A percentile compares a stretch with the other conserved stretches of the same genome.
Conservation (phyloP, 129 eudicot species). For the Gnaphalium uliginosum region DNA sequence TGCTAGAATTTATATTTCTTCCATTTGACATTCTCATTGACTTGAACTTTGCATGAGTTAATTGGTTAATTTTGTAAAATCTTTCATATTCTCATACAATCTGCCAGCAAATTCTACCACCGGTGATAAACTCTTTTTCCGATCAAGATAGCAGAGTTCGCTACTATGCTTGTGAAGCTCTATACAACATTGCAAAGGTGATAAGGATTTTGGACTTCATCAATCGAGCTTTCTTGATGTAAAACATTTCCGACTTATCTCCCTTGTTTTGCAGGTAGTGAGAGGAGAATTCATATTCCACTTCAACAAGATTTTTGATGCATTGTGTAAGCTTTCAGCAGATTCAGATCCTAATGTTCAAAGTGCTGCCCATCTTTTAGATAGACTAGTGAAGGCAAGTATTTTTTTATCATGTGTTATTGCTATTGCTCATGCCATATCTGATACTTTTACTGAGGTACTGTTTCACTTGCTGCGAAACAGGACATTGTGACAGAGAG, state of each 20-base stretch:
- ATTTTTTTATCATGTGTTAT: conserved; percentile 4
- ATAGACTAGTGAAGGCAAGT: conserved; percentile 85
- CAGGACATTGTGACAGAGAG: conserved; percentile 97
- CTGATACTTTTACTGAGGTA: conserved; percentile 22
- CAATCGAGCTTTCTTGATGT: conserved; percentile 9
- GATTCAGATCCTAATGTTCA: conserved; percentile 98
- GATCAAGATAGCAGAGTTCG: conserved; percentile 98
- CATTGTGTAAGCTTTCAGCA: conserved; percentile 93
- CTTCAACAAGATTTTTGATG: conserved; percentile 96
- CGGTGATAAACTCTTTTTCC: conserved; percentile 81
- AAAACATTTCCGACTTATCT: conserved; percentile 27
- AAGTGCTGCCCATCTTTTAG: conserved; percentile 98
- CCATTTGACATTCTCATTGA: conserved; percentile 4
- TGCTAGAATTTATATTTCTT: conserved; percentile 6
- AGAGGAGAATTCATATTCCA: conserved; percentile 92
- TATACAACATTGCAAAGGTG: conserved; percentile 99
- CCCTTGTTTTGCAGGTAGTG: conserved; percentile 70
- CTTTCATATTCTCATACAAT: conserved; percentile 11
- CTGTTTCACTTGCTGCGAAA: conserved; percentile 32
- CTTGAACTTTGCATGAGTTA: conserved; percentile 10
- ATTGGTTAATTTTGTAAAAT: conserved; percentile 3
- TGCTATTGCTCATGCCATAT: conserved; percentile 8
- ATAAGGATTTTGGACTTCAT: conserved; percentile 16
- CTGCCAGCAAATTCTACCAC: conserved; percentile 90
- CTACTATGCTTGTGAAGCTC: conserved; percentile 97